Conservation (phyloP, 2,329 filamentous ascomycete genomes). For the Chrysoporthe austroafricana region DNA sequence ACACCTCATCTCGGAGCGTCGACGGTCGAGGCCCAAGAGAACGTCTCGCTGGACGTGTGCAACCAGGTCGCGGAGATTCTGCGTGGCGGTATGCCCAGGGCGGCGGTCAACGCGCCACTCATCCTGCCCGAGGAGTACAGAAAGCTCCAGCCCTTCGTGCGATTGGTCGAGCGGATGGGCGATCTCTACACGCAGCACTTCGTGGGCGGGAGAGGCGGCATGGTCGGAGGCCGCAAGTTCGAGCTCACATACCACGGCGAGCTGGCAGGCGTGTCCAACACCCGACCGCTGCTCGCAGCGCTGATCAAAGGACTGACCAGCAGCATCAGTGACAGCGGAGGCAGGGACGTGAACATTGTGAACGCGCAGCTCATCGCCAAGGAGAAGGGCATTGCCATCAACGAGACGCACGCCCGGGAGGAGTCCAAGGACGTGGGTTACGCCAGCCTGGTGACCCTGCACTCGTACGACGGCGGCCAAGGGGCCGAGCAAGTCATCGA, state of each 20-base stretch:
- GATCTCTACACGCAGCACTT: conserved; percentile 80
- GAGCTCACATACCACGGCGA: conserved; percentile 80
- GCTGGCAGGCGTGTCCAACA: conserved; percentile 71
- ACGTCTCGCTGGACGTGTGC: conserved; percentile 82
- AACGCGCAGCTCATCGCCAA: conserved; percentile 77
- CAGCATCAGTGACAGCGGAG: conserved; percentile 68
- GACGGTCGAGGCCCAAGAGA: conserved; percentile 82
- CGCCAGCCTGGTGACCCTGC: conserved; percentile 71
- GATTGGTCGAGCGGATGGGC: conserved; percentile 78
- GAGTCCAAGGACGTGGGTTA: conserved; percentile 67
- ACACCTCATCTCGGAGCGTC: conserved; percentile 82
- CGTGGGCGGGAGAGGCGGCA: conserved; percentile 46
- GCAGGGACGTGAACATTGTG: conserved; percentile 77
- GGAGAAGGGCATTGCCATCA: conserved; percentile 77
- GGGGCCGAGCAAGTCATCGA: conserved; percentile 55
- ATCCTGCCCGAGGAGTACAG: conserved; percentile 81
- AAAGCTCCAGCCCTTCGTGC: conserved; percentile 76
- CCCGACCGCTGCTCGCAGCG: conserved; percentile 77
- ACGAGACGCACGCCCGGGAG: conserved; percentile 68
- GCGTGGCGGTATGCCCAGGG: conserved; percentile 71
- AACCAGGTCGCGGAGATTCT: conserved; percentile 78
- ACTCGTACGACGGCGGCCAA: conserved; percentile 49
- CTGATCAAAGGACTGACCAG: conserved; percentile 76
- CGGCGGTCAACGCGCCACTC: conserved; percentile 79
- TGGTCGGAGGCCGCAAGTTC: conserved; percentile 67